Evolutionary conservation across 306 rosid genomes (phyloP).

Genomic region (Vigna radiata): DNA sequence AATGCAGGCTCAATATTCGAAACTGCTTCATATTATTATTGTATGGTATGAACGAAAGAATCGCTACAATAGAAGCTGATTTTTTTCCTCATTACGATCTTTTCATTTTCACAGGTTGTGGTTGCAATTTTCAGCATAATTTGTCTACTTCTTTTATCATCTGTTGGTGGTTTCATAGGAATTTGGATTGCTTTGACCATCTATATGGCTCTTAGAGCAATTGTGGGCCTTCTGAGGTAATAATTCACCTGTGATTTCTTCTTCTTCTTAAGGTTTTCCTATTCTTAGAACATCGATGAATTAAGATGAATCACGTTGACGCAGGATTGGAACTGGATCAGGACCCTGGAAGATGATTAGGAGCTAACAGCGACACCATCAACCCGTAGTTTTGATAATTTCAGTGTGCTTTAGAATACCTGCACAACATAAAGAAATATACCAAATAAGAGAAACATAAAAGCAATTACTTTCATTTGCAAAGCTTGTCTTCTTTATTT

Average conservation of each 20-base stretch:
- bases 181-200: slow-evolving; percentile 78
- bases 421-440: not conserved
- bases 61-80: not conserved
- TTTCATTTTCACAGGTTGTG: slow-evolving; percentile 54
- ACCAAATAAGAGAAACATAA: too few species aligned
- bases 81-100: slow-evolving; percentile 9
- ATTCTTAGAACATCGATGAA: not conserved
- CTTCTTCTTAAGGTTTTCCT: not conserved
- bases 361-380: slow-evolving; percentile 13
- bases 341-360: slow-evolving; percentile 77
- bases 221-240: slow-evolving; percentile 76
- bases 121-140: slow-evolving; percentile 77
- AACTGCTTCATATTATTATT: not conserved
- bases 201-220: slow-evolving; percentile 73
- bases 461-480: too few species aligned
- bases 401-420: slow-evolving; percentile 13
- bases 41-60: not conserved
- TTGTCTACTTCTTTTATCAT: slow-evolving; percentile 63
- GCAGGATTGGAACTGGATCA: slow-evolving; percentile 83
- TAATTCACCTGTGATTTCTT: not conserved
- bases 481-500: too few species aligned
- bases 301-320: slow-evolving; percentile 1
- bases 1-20: not conserved
- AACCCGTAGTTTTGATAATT: not conserved
- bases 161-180: slow-evolving; percentile 64